These are phyloP conservation scores for Microcos paniculata DNA, from an alignment of 345 rosid species.

Conservation along the genomic window DNA sequence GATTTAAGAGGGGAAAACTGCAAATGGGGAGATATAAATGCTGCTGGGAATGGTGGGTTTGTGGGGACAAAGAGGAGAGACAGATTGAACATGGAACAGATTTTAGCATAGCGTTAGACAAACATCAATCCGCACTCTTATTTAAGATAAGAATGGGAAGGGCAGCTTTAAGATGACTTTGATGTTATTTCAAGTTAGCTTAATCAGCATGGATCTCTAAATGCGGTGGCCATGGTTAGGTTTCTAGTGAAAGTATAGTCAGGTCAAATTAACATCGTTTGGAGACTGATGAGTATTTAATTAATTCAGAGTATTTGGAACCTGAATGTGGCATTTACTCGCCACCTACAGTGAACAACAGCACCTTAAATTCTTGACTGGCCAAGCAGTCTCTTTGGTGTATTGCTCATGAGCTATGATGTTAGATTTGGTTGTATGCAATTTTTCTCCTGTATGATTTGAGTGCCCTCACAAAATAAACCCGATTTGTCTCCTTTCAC, in stretches of 20 bases:
- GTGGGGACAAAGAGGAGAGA: background rate
- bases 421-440: no score
- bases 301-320: no score
- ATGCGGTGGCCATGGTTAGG: background rate
- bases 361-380: no score
- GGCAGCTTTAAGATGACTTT: background rate
- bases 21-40: background rate
- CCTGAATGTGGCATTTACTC: no score
- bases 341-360: no score
- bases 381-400: no score
- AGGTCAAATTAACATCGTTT: background rate
- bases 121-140: background rate
- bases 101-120: background rate
- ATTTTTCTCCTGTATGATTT: no score
- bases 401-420: no score
- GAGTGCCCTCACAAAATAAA: no score
- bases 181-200: background rate
- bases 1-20: background rate
- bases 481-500: no score
- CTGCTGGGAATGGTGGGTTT: background rate
- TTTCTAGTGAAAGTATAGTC: background rate
- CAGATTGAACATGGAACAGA: no score
- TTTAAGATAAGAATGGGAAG: background rate
- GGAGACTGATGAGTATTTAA: no score
- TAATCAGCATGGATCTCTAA: background rate